A percentile compares a stretch with the other conserved stretches of the same genome.
These are phyloP conservation scores for Lachnellula subtilissima DNA, from an alignment of 2,329 filamentous ascomycete genomes.

Conservation along the genomic window DNA sequence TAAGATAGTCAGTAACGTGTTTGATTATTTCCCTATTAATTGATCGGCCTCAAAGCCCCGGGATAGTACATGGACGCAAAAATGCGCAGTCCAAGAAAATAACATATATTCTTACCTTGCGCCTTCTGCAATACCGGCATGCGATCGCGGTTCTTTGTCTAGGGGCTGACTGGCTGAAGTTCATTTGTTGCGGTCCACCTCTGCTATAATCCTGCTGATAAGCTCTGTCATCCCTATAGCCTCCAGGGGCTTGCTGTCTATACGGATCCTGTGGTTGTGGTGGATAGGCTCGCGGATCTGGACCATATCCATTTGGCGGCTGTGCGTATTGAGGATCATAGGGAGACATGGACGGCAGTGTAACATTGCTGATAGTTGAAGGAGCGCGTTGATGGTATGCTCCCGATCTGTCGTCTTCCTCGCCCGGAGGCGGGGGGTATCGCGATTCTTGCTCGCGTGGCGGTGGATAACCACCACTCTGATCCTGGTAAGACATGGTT, in stretches of 20 bases:
- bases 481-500: conserved; percentile 31
- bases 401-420: conserved; percentile 31
- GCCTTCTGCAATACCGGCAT: conserved; percentile 54
- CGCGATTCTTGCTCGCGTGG: conserved; percentile 17
- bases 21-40: not conserved
- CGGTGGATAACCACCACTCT: conserved; percentile 28
- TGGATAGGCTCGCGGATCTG: conserved; percentile 22
- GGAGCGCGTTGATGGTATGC: conserved; percentile 28
- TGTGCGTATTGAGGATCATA: conserved; percentile 26
- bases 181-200: conserved; percentile 26
- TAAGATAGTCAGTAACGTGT: conserved; percentile 12
- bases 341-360: conserved; percentile 29
- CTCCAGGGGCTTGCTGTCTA: conserved; percentile 15
- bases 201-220: conserved; percentile 26
- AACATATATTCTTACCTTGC: conserved; percentile 44
- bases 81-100: not conserved
- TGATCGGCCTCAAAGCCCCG: not conserved
- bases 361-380: conserved; percentile 23
- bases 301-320: conserved; percentile 22
- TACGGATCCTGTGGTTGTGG: conserved; percentile 22
- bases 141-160: conserved; percentile 57
- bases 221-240: conserved; percentile 25
- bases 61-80: not conserved
- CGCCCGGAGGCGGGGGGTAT: conserved; percentile 28
- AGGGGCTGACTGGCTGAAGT: conserved; percentile 45